Conservation (phyloP, 805 yeast species). For the Yamadazyma sp. region DNA sequence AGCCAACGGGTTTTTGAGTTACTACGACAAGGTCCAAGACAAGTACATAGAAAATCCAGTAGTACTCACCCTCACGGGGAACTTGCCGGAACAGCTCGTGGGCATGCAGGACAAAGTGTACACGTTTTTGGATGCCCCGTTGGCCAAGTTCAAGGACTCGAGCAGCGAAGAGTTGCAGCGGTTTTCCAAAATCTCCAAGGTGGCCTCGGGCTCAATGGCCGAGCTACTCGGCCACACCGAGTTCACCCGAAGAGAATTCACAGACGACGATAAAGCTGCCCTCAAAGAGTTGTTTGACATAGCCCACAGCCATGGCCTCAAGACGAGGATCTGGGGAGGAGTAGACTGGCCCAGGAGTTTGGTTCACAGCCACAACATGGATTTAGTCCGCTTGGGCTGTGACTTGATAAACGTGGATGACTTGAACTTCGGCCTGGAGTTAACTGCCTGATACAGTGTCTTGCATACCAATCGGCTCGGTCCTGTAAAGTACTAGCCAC, state of each 20-base stretch:
- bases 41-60: slow-evolving; percentile 51
- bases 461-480: no score
- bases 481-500: no score
- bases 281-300: slow-evolving; percentile 28
- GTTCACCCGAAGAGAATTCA: slow-evolving; percentile 23
- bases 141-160: slow-evolving; percentile 29
- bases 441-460: no score
- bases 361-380: slow-evolving; percentile 49
- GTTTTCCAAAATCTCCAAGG: slow-evolving; percentile 30
- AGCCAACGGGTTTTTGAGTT: slow-evolving; percentile 50
- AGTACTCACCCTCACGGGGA: slow-evolving; percentile 65
- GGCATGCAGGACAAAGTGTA: slow-evolving; percentile 17
- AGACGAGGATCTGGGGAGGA: slow-evolving; percentile 70
- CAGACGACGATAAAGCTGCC: slow-evolving; percentile 26
- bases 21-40: slow-evolving; percentile 38
- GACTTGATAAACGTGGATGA: slow-evolving; percentile 68
- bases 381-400: slow-evolving; percentile 46
- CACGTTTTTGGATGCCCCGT: slow-evolving; percentile 56
- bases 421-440: slow-evolving; percentile 13
- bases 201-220: slow-evolving; percentile 46
- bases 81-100: slow-evolving; percentile 42
- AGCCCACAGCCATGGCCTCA: slow-evolving; percentile 53
- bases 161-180: slow-evolving; percentile 23
- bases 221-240: slow-evolving; percentile 26
- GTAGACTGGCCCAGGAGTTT: slow-evolving; percentile 60